Conservation (phyloP, 257 asterid species). For the Penstemon newberryi region DNA sequence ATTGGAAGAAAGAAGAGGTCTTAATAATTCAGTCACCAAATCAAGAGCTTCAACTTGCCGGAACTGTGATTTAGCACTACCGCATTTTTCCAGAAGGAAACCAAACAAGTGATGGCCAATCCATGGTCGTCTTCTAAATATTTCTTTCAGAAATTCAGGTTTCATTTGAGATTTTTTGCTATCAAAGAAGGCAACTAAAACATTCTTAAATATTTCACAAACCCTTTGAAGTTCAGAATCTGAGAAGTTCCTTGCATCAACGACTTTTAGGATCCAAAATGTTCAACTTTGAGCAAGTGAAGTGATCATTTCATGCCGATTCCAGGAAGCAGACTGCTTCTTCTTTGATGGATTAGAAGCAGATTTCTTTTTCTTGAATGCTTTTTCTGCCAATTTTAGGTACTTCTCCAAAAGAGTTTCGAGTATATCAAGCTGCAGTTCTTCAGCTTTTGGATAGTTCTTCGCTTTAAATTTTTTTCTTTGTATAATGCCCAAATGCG, state of each 20-base stretch:
- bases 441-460: slow-evolving; percentile 79
- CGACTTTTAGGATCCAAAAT: slow-evolving; percentile 78
- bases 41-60: slow-evolving; percentile 90
- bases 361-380: slow-evolving; percentile 85
- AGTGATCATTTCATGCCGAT: slow-evolving; percentile 67
- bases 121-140: slow-evolving; percentile 75
- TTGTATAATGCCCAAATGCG: slow-evolving; percentile 89
- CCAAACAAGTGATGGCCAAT: slow-evolving; percentile 63
- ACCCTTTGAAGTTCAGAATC: slow-evolving; percentile 60
- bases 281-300: slow-evolving; percentile 83
- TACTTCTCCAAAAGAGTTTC: slow-evolving; percentile 77
- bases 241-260: slow-evolving; percentile 63
- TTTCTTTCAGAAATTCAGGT: slow-evolving; percentile 70
- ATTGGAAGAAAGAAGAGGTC: slow-evolving; percentile 36
- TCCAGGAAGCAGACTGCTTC: slow-evolving; percentile 76
- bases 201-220: slow-evolving; percentile 52
- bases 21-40: slow-evolving; percentile 59
- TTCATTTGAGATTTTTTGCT: slow-evolving; percentile 85
- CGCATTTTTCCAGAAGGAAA: slow-evolving; percentile 80
- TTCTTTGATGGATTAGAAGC: slow-evolving; percentile 64
- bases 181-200: slow-evolving; percentile 60
- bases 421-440: slow-evolving; percentile 55
- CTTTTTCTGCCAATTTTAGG: slow-evolving; percentile 78
- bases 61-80: slow-evolving; percentile 61
- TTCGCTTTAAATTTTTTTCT: slow-evolving; percentile 89